Percentiles rank a stretch among this genome's conserved stretches.
Conservation (phyloP, 805 yeast species). For the Tetrapisispora iriomotensis region DNA sequence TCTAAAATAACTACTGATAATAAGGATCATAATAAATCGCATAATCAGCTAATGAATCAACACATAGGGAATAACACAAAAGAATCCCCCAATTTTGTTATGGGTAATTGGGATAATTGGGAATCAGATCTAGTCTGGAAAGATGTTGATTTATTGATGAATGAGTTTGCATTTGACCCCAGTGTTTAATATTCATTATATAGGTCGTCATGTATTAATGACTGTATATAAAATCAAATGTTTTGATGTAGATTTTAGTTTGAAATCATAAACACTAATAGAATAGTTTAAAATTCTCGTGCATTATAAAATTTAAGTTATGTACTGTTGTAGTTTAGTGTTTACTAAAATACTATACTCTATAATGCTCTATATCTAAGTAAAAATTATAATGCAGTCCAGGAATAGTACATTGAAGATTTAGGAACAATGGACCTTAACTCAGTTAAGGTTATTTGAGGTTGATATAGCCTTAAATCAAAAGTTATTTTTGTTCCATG, state of each 20-base stretch:
- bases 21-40: neutral
- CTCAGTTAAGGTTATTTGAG: constrained; percentile 45
- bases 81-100: constrained; percentile 14
- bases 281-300: no score
- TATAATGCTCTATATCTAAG: no score
- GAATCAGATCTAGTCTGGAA: constrained; percentile 43
- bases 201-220: no score
- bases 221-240: no score
- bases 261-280: no score
- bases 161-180: constrained; percentile 82
- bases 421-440: constrained; percentile 29
- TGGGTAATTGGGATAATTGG: constrained; percentile 36
- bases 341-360: no score
- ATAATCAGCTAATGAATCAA: neutral
- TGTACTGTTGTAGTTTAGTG: no score
- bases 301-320: no score
- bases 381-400: constrained; percentile 24
- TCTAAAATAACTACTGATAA: neutral
- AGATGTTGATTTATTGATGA: constrained; percentile 83
- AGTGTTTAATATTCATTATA: constrained; percentile 23
- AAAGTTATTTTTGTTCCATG: constrained; percentile 27
- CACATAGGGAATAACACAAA: neutral
- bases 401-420: constrained; percentile 24
- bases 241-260: no score
- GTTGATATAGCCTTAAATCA: constrained; percentile 41